A percentile compares a stretch with the other conserved stretches of the same genome.
Conservation (phyloP, 192 early-diverging fungal genomes). For the Rhizoclosmatium sp. region DNA sequence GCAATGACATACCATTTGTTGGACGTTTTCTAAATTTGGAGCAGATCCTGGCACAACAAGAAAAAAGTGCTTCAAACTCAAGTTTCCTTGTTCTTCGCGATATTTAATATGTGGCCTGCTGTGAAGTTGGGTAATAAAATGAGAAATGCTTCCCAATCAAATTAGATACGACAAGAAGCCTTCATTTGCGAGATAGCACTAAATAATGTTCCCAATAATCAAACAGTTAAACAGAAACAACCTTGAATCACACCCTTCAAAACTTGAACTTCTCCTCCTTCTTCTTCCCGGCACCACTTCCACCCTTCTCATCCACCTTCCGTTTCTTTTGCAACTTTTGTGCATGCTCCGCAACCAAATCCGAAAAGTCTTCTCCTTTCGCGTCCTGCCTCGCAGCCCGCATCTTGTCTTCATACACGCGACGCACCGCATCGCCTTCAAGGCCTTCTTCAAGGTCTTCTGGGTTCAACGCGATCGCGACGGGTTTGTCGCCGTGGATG, state of each 20-base stretch:
- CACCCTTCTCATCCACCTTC: constrained; percentile 59
- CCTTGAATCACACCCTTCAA: constrained; percentile 10
- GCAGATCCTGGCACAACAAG: no score
- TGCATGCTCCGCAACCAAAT: constrained; percentile 89
- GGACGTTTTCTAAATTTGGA: no score
- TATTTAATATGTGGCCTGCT: no score
- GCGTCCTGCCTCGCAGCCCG: constrained; percentile 36
- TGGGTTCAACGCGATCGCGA: constrained; percentile 90
- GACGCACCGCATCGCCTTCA: constrained; percentile 76
- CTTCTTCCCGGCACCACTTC: constrained; percentile 51
- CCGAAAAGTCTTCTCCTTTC: constrained; percentile 77
- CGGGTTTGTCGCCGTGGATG: constrained; percentile 54
- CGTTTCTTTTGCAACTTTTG: constrained; percentile 73
- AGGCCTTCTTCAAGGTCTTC: constrained; percentile 82
- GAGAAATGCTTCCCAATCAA: no score
- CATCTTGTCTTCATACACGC: constrained; percentile 80
- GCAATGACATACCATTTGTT: no score
- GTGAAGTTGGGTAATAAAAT: no score
- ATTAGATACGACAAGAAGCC: no score
- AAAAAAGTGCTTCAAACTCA: no score
- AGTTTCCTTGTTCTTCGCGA: no score
- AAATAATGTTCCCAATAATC: no score
- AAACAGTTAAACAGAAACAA: no score
- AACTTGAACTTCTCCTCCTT: constrained; percentile 59
- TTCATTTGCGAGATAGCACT: no score